Conservation (phyloP, 2,329 filamentous ascomycete genomes). For the Beauveria brongniartii region DNA sequence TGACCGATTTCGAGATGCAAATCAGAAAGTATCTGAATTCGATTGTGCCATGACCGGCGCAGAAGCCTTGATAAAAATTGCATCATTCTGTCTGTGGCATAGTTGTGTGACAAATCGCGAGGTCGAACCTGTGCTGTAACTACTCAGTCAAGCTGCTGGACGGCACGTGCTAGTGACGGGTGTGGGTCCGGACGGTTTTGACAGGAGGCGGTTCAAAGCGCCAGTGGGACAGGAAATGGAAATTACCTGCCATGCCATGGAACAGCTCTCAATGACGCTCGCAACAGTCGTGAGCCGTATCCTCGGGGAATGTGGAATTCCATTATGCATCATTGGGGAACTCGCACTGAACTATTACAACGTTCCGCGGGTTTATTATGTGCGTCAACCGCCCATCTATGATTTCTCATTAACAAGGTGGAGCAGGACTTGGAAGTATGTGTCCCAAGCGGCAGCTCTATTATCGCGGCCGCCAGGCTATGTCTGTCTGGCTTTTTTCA, state of each 20-base stretch:
- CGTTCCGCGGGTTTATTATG: constrained; percentile 13
- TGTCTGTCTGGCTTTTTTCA: constrained; percentile 15
- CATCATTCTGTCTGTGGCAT: constrained; percentile 6
- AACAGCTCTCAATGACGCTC: not conserved
- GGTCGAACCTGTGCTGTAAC: not conserved
- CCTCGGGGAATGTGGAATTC: constrained; percentile 10
- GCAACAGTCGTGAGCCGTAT: not conserved
- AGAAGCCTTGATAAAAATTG: constrained; percentile 14
- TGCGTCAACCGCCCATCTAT: not conserved
- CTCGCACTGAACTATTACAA: constrained; percentile 15
- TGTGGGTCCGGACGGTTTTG: not conserved
- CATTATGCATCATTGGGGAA: constrained; percentile 12
- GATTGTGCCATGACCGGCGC: not conserved
- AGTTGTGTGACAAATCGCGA: too few species aligned
- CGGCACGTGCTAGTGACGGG: not conserved
- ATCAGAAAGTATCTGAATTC: constrained; percentile 29
- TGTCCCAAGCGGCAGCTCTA: constrained; percentile 9
- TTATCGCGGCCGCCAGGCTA: constrained; percentile 11
- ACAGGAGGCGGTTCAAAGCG: not conserved
- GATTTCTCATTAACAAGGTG: not conserved
- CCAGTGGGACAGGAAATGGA: too few species aligned
- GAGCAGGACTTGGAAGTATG: constrained; percentile 16
- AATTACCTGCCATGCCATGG: too few species aligned
- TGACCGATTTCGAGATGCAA: constrained; percentile 33
- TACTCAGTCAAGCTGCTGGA: not conserved